These are phyloP conservation scores for apple (Malus domestica) DNA, from an alignment of 306 rosid genomes.

Conservation along the genomic window ASM211411v1 NC_041790.1:25589001-25589500, in stretches of 20 bases:
- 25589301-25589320: slow-evolving; percentile 58
- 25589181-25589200: neutral
- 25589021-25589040: slow-evolving; percentile 42
- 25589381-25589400: neutral
- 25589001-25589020: slow-evolving; percentile 74
- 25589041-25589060: neutral
- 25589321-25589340: slow-evolving; percentile 76
- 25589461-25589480: slow-evolving; percentile 61
- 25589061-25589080: neutral
- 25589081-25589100: neutral
- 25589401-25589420: neutral
- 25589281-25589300: slow-evolving; percentile 73
- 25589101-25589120: slow-evolving; percentile 60
- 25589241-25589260: slow-evolving; percentile 30
- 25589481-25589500: slow-evolving; percentile 82
- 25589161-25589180: slow-evolving; percentile 53
- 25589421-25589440: slow-evolving; percentile 37
- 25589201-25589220: neutral
- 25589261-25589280: slow-evolving; percentile 51
- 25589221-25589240: neutral
- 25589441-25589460: slow-evolving; percentile 74
- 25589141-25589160: slow-evolving; percentile 60
- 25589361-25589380: slow-evolving; percentile 22
- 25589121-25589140: slow-evolving; percentile 81
- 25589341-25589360: slow-evolving; percentile 66